Evolutionary conservation across 2,329 filamentous ascomycete genomes (phyloP), one percentile per base, ranked within the genome.

Genomic region (Amauroascus niger): DNA sequence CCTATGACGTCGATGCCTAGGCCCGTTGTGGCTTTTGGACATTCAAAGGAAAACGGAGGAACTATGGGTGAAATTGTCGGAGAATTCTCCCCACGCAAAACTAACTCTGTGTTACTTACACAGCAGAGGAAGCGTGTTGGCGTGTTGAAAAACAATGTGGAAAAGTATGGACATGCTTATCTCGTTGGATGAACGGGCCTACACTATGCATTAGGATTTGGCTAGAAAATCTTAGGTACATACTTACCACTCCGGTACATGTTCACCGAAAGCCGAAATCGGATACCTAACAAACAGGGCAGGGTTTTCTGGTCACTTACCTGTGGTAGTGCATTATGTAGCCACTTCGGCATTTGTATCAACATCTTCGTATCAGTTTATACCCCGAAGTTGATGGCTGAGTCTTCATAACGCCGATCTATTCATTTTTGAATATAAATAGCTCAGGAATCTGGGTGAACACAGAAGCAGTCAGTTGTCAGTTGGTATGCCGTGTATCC

Each of bases 71-170:
- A 16, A n/a, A 7, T n/a, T 9, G n/a, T 32, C 49, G 49, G 49
- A 49, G 46, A 49, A 49, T 49, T 49, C 20, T 39, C 28, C n/a
- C 46, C 46, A 49, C 14, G 46, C 46, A 37, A 30, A 48, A 13
- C 11, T 22, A 48, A 13, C 11, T 22, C 32, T 49, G 46, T 49
- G 33, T 26, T 14, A 39, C 46, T 40, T 39, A 24, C 30, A 22
- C 28, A 13, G 30, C 45, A 48, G 30, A 20, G 5, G 37, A 28
- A 33, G n/a, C 43, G 28, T 46, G 43, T 14, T 32, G 8, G n/a
- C n/a, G n/a, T 24, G 7, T 24, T 11, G 20, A 43, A 43, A 22
- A 16, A 30, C 18, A n/a, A 24, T 48, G 45, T 2, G 26, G 20
- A 48, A 35, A 22, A 26, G 14, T 35, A 35, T 16, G 14, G 18